Percentiles rank a stretch among this genome's conserved stretches.
phyloP scores from a whole-genome alignment of 345 rosid genomes.

The Aquilaria yunnanensis region DNA sequence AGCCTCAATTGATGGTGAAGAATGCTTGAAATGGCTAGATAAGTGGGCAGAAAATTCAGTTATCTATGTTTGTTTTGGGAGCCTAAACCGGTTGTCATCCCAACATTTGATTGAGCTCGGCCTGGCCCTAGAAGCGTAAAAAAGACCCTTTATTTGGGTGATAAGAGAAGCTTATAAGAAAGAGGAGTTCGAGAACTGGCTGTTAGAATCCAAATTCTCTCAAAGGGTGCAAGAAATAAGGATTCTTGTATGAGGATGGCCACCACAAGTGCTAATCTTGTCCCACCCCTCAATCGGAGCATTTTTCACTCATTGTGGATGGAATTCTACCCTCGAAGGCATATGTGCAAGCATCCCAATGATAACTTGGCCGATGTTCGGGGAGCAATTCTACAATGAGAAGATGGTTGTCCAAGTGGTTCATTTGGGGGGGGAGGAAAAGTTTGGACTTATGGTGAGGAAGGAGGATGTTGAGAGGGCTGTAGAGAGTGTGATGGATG shows the following conservation, averaged over 20 bases:
- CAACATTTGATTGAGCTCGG: slow-evolving; percentile 34
- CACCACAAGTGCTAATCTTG: slow-evolving; percentile 38
- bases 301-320: slow-evolving; percentile 43
- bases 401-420: slow-evolving; percentile 22
- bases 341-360: slow-evolving; percentile 31
- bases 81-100: slow-evolving; percentile 29
- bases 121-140: slow-evolving; percentile 32
- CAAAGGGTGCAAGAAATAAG: slow-evolving; percentile 20
- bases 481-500: slow-evolving; percentile 33
- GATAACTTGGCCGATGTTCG: slow-evolving; percentile 44
- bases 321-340: slow-evolving; percentile 48
- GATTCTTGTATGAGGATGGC: slow-evolving; percentile 36
- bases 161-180: slow-evolving; percentile 16
- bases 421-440: slow-evolving; percentile 44
- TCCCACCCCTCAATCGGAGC: slow-evolving; percentile 38
- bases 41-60: slow-evolving; percentile 35
- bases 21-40: slow-evolving; percentile 48
- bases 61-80: slow-evolving; percentile 45
- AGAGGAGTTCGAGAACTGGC: slow-evolving; percentile 12
- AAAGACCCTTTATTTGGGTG: slow-evolving; percentile 39
- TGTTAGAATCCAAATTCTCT: slow-evolving; percentile 13
- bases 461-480: slow-evolving; percentile 34
- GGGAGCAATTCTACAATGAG: slow-evolving; percentile 28
- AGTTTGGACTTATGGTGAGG: slow-evolving; percentile 25
- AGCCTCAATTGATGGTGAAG: slow-evolving; percentile 24